Evolutionary conservation across 192 early-diverging fungal species (phyloP).

Genomic region (Martensiomyces pterosporus): DNA sequence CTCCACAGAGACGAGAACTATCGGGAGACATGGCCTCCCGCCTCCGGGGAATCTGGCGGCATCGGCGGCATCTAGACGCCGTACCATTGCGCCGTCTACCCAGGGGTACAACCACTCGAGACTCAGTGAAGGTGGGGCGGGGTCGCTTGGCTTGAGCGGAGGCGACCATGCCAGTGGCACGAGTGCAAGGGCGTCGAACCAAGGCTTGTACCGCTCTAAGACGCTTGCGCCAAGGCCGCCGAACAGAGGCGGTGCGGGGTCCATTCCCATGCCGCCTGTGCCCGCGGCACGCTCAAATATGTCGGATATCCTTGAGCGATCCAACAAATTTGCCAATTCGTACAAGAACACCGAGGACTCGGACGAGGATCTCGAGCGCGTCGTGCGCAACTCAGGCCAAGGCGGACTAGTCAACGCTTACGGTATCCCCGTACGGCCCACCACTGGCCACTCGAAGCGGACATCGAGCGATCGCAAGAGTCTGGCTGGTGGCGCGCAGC

Average conservation of each 20-base stretch:
- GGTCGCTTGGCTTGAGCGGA: background rate
- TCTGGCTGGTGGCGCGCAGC: constrained; percentile 4
- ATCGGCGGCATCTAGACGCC: constrained; percentile 13
- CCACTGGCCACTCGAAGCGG: constrained; percentile 23
- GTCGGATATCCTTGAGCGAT: constrained; percentile 34
- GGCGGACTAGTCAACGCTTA: constrained; percentile 40
- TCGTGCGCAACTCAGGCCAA: constrained; percentile 34
- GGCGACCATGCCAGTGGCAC: background rate
- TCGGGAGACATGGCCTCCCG: constrained; percentile 23
- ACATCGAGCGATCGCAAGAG: constrained; percentile 32
- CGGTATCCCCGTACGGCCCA: constrained; percentile 29
- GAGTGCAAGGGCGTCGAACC: no score
- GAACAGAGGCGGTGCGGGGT: no score
- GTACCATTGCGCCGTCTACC: no score
- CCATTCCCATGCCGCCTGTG: no score
- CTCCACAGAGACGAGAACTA: constrained; percentile 8
- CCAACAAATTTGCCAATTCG: constrained; percentile 16
- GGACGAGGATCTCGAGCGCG: constrained; percentile 44
- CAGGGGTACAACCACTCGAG: no score
- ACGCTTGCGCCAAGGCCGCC: no score
- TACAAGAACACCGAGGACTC: constrained; percentile 20
- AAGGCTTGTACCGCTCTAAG: no score
- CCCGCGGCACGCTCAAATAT: constrained; percentile 12
- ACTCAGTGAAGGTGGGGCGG: no score
- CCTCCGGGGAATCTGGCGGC: constrained; percentile 13